Percentiles rank a stretch among this genome's conserved stretches.
Conservation (phyloP, 805 yeast species). For the Torulaspora delbrueckii region DNA sequence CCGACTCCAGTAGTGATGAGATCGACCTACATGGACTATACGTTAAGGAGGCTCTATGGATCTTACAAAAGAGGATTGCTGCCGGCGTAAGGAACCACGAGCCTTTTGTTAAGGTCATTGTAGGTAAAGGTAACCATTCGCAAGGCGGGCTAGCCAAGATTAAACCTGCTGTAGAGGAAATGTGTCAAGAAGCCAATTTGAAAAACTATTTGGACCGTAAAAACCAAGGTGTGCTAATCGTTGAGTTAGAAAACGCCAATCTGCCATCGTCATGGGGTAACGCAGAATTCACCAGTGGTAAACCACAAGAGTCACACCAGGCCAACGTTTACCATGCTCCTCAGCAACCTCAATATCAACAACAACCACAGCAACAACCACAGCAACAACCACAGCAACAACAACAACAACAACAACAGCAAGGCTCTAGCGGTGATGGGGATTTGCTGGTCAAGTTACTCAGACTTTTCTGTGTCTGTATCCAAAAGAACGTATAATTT, state of each 20-base stretch:
- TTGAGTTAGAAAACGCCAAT: conserved; percentile 51
- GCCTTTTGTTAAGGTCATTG: conserved; percentile 68
- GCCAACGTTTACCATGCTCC: conserved; percentile 24
- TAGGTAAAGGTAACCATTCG: conserved; percentile 90
- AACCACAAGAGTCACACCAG: conserved; percentile 18
- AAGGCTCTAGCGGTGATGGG: conserved; percentile 18
- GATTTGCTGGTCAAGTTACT: conserved; percentile 26
- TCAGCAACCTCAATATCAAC: conserved; percentile 28
- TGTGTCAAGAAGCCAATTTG: conserved; percentile 65
- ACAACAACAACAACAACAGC: conserved; percentile 27
- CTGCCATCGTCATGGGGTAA: conserved; percentile 40
- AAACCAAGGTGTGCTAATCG: conserved; percentile 75
- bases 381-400: conserved; percentile 29
- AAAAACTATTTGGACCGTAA: conserved; percentile 57
- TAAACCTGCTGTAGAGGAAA: conserved; percentile 80
- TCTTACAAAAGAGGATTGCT: conserved; percentile 67
- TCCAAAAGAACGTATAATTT: conserved; percentile 8
- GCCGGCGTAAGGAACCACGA: conserved; percentile 57
- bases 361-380: conserved; percentile 29
- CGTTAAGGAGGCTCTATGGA: conserved; percentile 81
- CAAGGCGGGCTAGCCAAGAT: conserved; percentile 76
- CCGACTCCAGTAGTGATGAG: conserved; percentile 79
- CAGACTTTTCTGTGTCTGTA: conserved; percentile 36
- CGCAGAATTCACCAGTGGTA: conserved; percentile 12
- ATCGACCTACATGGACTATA: conserved; percentile 90